These are phyloP conservation scores for Xerocomellus chrysenteron DNA, from an alignment of 768 basidiomycete genomes.

Conservation along the genomic window DNA sequence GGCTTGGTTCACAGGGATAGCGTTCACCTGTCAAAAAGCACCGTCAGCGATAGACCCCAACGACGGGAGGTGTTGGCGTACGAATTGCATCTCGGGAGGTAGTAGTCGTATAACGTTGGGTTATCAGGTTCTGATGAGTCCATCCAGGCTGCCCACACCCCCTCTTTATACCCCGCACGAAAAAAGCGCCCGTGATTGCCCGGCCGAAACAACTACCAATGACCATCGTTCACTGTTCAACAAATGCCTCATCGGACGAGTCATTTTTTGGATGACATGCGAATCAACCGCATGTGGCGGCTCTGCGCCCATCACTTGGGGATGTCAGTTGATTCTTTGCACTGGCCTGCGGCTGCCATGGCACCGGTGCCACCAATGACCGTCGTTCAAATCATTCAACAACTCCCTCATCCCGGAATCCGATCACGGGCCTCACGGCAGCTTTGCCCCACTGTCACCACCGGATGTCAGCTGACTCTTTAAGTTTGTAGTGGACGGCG, in stretches of 20 bases:
- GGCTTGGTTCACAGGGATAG: constrained; percentile 17
- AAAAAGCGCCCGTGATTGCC: background rate
- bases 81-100: constrained; percentile 14
- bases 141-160: background rate
- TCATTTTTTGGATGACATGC: too few species aligned
- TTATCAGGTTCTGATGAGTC: background rate
- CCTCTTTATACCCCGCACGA: constrained; percentile 10
- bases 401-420: too few species aligned
- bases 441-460: too few species aligned
- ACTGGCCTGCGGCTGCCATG: too few species aligned
- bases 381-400: background rate
- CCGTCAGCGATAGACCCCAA: background rate
- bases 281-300: too few species aligned
- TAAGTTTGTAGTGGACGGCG: too few species aligned
- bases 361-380: background rate
- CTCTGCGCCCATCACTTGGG: too few species aligned
- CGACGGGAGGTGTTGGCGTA: background rate
- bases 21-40: constrained; percentile 1
- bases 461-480: too few species aligned
- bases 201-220: background rate
- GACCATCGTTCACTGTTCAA: background rate
- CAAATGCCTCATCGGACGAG: background rate
- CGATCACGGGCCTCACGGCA: too few species aligned
- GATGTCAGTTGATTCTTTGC: too few species aligned
- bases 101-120: background rate